Evolutionary conservation across 257 asterid genomes (phyloP).

Genomic region (Mitragyna speciosa): DNA sequence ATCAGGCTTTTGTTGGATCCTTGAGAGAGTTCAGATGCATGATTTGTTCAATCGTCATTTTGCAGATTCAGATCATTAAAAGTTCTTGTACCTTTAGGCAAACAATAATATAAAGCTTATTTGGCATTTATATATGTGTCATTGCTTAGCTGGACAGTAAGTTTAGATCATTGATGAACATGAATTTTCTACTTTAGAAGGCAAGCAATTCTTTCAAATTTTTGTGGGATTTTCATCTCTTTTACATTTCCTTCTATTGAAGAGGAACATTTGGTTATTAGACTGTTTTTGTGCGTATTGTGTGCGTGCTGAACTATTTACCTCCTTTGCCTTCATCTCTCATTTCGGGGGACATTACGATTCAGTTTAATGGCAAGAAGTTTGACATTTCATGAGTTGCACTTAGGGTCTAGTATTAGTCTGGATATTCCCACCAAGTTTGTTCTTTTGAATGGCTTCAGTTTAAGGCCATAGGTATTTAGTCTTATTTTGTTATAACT

Average conservation of each 20-base stretch:
- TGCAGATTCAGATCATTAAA: not conserved
- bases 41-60: not conserved
- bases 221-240: not conserved
- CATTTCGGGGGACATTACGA: not conserved
- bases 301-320: not conserved
- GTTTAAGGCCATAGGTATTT: not conserved
- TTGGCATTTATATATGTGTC: conserved; percentile 6
- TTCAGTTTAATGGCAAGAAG: not conserved
- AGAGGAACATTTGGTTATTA: not conserved
- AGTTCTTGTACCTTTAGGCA: not conserved
- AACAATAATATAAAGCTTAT: conserved; percentile 7
- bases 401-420: not conserved
- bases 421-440: not conserved
- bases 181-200: not conserved
- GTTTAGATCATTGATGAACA: not conserved
- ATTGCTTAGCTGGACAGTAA: not conserved
- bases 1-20: not conserved
- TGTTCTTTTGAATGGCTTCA: not conserved
- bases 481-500: not conserved
- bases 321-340: not conserved
- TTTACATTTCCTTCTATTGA: not conserved
- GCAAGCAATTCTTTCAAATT: not conserved
- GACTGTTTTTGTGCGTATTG: not conserved
- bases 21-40: not conserved
- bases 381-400: not conserved